phyloP scores from a whole-genome alignment of 2,329 filamentous ascomycete genomes.

The Tolypocladium capitatum region DNA sequence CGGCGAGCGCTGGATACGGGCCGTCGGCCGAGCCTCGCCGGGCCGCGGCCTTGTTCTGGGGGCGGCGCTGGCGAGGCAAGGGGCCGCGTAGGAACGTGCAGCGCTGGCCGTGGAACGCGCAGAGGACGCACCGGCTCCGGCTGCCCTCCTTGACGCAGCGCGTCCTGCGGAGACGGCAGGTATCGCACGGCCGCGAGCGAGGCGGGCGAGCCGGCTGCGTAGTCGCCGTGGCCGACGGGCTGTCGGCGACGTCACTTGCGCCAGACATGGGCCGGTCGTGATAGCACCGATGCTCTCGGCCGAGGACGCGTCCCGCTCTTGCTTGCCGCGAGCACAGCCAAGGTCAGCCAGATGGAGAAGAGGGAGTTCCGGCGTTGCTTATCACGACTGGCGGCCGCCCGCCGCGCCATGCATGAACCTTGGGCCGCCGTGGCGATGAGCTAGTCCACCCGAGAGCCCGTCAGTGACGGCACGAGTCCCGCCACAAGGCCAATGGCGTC shows the following conservation, averaged over 20 bases:
- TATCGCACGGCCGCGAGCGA: conserved; percentile 42
- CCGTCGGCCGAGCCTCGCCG: background rate
- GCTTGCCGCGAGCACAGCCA: too few relatives aligned
- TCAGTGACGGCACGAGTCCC: too few relatives aligned
- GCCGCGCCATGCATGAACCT: background rate
- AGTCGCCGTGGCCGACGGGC: background rate
- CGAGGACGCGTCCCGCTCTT: too few relatives aligned
- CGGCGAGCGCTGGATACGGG: background rate
- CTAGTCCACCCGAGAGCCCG: too few relatives aligned
- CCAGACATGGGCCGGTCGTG: background rate
- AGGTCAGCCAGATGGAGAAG: too few relatives aligned
- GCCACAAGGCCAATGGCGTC: background rate
- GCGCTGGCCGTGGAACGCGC: conserved; percentile 52
- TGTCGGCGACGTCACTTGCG: background rate
- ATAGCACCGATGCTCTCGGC: too few relatives aligned
- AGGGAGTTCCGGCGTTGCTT: too few relatives aligned
- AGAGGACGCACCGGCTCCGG: conserved; percentile 46
- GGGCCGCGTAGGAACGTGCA: conserved; percentile 46
- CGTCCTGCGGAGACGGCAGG: conserved; percentile 51
- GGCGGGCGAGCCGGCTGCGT: background rate
- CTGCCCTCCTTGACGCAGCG: conserved; percentile 51
- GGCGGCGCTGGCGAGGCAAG: conserved; percentile 16
- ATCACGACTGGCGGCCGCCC: too few relatives aligned
- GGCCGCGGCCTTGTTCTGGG: background rate
- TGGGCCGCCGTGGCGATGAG: too few relatives aligned